A percentile compares a stretch with the other conserved stretches of the same genome.
phyloP scores from a whole-genome alignment of 1,284 basidiomycete species.

The Xerocomus amazonicus region DNA sequence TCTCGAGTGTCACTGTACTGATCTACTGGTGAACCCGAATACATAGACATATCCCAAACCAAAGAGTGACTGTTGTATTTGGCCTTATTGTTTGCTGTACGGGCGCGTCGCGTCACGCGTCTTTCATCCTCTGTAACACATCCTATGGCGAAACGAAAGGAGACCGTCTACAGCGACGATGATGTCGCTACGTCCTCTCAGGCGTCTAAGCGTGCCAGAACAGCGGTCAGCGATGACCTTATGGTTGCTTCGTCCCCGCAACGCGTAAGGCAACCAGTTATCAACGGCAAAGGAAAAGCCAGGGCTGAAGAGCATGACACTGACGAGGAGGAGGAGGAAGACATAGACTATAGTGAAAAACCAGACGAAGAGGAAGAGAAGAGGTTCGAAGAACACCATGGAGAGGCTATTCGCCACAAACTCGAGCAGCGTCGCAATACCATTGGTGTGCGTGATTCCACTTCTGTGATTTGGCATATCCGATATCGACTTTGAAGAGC shows the following conservation, averaged over 20 bases:
- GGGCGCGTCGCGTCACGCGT: slow-evolving; percentile 30
- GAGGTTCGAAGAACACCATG: slow-evolving; percentile 57
- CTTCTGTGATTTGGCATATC: neutral
- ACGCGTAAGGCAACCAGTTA: slow-evolving; percentile 12
- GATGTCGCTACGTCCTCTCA: slow-evolving; percentile 25
- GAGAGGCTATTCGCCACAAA: slow-evolving; percentile 50
- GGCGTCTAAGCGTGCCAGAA: slow-evolving; percentile 32
- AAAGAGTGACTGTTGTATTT: slow-evolving; percentile 21
- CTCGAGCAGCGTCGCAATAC: slow-evolving; percentile 51
- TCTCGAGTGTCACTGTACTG: too few species aligned
- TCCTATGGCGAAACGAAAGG: slow-evolving; percentile 31
- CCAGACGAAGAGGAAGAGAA: slow-evolving; percentile 51
- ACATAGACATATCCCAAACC: too few species aligned
- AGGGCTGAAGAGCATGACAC: slow-evolving; percentile 27
- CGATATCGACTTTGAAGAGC: slow-evolving; percentile 41
- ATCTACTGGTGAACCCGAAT: too few species aligned
- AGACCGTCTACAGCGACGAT: slow-evolving; percentile 24
- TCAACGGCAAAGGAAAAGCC: slow-evolving; percentile 26
- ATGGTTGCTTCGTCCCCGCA: slow-evolving; percentile 6
- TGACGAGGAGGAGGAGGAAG: slow-evolving; percentile 33
- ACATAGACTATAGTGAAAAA: slow-evolving; percentile 27
- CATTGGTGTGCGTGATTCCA: slow-evolving; percentile 49
- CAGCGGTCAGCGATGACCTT: slow-evolving; percentile 22
- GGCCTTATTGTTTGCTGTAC: slow-evolving; percentile 16
- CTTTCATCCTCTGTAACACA: slow-evolving; percentile 1